Evolutionary conservation across 352 stramenopile species (phyloP), one percentile per base, ranked within the genome.

Genomic region (Globisporangium recalcitrans): DNA sequence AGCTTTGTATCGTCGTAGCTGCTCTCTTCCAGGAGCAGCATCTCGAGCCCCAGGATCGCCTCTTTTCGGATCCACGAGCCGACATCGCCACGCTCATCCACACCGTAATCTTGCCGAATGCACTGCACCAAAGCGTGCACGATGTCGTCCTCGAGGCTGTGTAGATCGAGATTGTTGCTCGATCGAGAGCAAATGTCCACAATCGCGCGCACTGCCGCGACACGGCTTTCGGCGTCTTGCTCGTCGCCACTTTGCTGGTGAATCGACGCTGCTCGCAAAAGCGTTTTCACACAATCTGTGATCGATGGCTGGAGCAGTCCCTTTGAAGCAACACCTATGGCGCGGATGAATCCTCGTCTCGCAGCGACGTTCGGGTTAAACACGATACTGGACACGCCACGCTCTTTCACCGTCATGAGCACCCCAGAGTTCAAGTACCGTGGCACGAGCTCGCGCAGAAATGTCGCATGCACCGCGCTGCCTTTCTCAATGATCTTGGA

Each of bases 41-140:
- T 71, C 62, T 97, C 80, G 9, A 99, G 72, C 11, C 86, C 95
- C 27, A 93, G 58, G 82, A 99, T 97, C 16, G 97, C 93, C 65
- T 90, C 93, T 65, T 97, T 97, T 40, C 97, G 84, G 44, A 97
- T 96, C 97, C 97, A 99, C 11, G 96, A 99, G 11, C 97, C 97
- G 21, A 99, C 96, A 76, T 99, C 97, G 6, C 97, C 97, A 46
- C 97, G 87, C 74, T 98, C 96, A 75, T 99, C 97, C 10, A 96
- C 87, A 24, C 87, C 93, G 70, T 99, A 99, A 74, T 99, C 97
- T 52, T 90, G 73, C 49, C 96, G 76, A 10, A 96, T 87, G 59
- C 84, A 89, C 22, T 65, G 58, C 16, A 99, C 66, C 2, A 99
- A 77, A 34, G 93, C 77, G 13, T 81, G 65, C 16, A 98, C 83